These are phyloP conservation scores for Talaromyces liani DNA, from an alignment of 495 filamentous ascomycete genomes.

Conservation along the genomic window DNA sequence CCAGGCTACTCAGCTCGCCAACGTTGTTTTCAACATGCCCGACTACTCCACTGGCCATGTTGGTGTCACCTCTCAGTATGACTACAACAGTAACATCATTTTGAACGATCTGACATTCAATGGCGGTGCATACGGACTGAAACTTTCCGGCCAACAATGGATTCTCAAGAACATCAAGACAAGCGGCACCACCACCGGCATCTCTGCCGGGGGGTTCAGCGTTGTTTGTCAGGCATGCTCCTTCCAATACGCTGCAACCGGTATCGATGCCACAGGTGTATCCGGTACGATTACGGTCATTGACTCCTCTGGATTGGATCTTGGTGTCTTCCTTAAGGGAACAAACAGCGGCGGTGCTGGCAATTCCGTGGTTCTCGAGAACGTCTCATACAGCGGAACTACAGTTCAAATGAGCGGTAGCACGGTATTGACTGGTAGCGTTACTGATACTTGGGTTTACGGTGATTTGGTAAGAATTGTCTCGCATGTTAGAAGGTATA, in stretches of 20 bases:
- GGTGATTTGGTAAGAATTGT: conserved; percentile 18
- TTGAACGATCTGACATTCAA: conserved; percentile 53
- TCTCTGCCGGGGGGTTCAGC: conserved; percentile 32
- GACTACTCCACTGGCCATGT: conserved; percentile 44
- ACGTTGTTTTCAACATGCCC: conserved; percentile 63
- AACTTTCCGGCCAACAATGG: conserved; percentile 64
- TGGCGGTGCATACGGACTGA: conserved; percentile 52
- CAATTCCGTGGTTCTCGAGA: conserved; percentile 23
- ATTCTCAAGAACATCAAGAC: conserved; percentile 61
- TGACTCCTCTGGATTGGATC: conserved; percentile 27
- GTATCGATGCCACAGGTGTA: conserved; percentile 22
- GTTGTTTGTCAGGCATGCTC: conserved; percentile 25
- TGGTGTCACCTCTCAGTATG: conserved; percentile 62
- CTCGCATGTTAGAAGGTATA: too few relatives aligned
- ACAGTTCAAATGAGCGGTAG: conserved; percentile 17
- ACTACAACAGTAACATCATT: conserved; percentile 38
- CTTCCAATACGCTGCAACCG: conserved; percentile 18
- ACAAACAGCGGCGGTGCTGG: conserved; percentile 13
- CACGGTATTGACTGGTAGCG: conserved; percentile 12
- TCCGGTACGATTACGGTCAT: conserved; percentile 44
- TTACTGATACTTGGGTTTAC: conserved; percentile 23
- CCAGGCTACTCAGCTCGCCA: conserved; percentile 63
- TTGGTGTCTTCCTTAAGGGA: conserved; percentile 33
- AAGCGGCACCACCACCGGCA: conserved; percentile 41
- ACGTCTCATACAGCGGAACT: conserved; percentile 15